Evolutionary conservation across 345 rosid species (phyloP).

Genomic region (Mallotus nudiflorus): DNA sequence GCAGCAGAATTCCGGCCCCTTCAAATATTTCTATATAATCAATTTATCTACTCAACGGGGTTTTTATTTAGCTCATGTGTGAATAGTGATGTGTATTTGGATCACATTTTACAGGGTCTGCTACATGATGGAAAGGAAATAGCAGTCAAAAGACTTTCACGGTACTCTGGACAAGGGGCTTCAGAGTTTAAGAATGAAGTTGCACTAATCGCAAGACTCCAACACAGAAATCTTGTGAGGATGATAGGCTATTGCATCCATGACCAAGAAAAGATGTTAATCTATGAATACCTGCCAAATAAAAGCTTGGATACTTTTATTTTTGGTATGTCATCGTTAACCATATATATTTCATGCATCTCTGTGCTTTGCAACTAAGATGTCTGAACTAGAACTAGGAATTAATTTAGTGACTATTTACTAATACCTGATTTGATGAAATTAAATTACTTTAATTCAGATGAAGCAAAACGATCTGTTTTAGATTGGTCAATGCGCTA

Average conservation of each 20-base stretch:
- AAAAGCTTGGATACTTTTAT: slow-evolving; percentile 28
- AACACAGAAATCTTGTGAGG: slow-evolving; percentile 32
- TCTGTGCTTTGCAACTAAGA: too few species aligned
- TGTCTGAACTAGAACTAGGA: background rate
- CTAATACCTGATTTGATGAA: slow-evolving; percentile 2
- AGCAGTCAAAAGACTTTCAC: slow-evolving; percentile 53
- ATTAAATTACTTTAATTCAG: background rate
- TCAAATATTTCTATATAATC: too few species aligned
- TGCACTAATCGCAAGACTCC: slow-evolving; percentile 24
- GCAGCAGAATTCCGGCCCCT: too few species aligned
- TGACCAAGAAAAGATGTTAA: slow-evolving; percentile 19
- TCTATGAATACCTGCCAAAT: slow-evolving; percentile 27
- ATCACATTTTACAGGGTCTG: slow-evolving; percentile 32
- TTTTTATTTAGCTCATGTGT: background rate
- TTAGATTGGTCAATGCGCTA: slow-evolving; percentile 22
- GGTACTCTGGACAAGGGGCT: slow-evolving; percentile 49
- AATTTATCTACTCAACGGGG: too few species aligned
- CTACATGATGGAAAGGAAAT: slow-evolving; percentile 44
- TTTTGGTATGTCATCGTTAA: slow-evolving; percentile 13
- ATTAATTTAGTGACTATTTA: slow-evolving; percentile 16
- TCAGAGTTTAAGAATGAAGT: slow-evolving; percentile 51
- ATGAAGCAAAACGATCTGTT: slow-evolving; percentile 11
- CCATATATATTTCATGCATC: background rate
- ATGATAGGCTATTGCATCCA: slow-evolving; percentile 20
- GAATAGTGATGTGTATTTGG: background rate